These are phyloP conservation scores for Tulasnella sp. DNA, from an alignment of 768 basidiomycete genomes.

Conservation along the genomic window DNA sequence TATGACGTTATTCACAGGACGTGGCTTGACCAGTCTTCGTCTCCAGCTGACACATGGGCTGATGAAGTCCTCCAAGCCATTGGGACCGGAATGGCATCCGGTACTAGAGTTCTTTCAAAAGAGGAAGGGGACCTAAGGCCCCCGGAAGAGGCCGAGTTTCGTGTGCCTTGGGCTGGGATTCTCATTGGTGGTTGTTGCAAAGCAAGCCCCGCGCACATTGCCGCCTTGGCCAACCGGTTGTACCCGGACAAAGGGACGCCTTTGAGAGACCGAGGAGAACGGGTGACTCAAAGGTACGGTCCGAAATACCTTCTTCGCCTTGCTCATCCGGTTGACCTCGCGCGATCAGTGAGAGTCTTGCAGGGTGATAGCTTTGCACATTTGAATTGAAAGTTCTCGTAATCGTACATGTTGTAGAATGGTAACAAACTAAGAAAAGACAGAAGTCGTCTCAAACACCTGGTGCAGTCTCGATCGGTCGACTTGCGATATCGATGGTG, in stretches of 20 bases:
- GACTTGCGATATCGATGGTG: not conserved
- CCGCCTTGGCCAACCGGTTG: slow-evolving; percentile 3
- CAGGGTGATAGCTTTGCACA: not conserved
- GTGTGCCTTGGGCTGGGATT: slow-evolving; percentile 46
- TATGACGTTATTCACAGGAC: slow-evolving; percentile 55
- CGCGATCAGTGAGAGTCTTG: slow-evolving; percentile 3
- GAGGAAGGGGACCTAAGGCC: slow-evolving; percentile 46
- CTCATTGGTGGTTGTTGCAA: slow-evolving; percentile 74
- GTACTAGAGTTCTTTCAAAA: not conserved
- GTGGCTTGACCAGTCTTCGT: slow-evolving; percentile 46
- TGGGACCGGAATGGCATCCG: slow-evolving; percentile 34
- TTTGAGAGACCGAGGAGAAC: slow-evolving; percentile 9
- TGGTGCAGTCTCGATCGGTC: not conserved
- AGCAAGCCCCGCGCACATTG: slow-evolving; percentile 59
- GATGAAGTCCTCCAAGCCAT: slow-evolving; percentile 42
- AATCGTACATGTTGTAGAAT: not conserved
- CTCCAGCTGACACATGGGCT: slow-evolving; percentile 47
- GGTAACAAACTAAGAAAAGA: too few relatives aligned
- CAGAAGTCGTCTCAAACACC: not conserved
- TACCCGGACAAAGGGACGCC: not conserved
- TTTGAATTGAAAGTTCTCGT: not conserved
- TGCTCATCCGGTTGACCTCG: not conserved
- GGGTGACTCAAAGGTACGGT: not conserved
- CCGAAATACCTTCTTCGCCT: not conserved
- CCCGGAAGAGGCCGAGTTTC: not conserved